phyloP scores from a whole-genome alignment of 306 rosid genomes.

The Casuarina glauca region DNA sequence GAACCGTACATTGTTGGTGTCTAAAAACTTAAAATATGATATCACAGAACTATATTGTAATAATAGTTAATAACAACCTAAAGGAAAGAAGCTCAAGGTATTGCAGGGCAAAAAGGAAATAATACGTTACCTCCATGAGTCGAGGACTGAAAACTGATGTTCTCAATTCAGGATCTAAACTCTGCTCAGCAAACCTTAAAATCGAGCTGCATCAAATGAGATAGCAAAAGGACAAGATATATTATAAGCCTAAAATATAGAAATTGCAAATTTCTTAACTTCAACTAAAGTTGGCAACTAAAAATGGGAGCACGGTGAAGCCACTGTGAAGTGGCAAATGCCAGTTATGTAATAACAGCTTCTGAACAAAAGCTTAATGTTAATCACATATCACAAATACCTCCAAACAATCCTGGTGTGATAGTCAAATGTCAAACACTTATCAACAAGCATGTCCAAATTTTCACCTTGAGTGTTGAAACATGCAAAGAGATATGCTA shows the following conservation, averaged over 20 bases:
- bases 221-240: constrained; percentile 15
- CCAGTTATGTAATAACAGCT: neutral
- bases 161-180: constrained; percentile 73
- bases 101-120: constrained; percentile 25
- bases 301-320: neutral
- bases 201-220: constrained; percentile 66
- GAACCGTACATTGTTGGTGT: constrained; percentile 8
- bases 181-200: constrained; percentile 81
- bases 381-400: neutral
- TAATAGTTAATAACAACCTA: constrained; percentile 11
- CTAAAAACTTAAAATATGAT: constrained; percentile 10
- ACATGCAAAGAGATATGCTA: neutral
- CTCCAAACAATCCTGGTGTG: neutral
- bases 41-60: constrained; percentile 12
- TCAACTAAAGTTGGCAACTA: neutral
- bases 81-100: constrained; percentile 11
- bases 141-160: constrained; percentile 91
- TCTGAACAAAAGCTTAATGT: neutral
- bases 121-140: constrained; percentile 81
- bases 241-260: constrained; percentile 12
- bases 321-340: neutral
- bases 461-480: neutral
- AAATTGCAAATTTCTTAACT: neutral
- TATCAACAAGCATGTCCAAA: neutral
- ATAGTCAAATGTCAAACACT: neutral